A percentile compares a stretch with the other conserved stretches of the same genome.
Evolutionary conservation across 805 yeast genomes (phyloP).

Genomic region (Wickerhamomyces ciferrii): DNA sequence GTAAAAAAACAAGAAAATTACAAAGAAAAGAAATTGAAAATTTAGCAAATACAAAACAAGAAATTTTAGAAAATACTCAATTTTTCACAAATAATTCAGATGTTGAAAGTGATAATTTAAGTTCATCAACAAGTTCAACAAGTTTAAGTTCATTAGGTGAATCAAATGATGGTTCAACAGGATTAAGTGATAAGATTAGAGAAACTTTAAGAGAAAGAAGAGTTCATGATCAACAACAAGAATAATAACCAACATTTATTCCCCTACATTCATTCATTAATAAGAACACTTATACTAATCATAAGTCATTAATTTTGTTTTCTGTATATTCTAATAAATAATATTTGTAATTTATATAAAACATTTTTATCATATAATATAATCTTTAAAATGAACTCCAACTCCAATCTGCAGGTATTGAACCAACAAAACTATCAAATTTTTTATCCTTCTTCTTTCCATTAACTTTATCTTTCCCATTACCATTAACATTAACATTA

Average conservation of each 20-base stretch:
- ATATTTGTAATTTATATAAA: no score
- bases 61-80: conserved; percentile 33
- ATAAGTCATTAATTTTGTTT: not conserved
- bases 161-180: conserved; percentile 10
- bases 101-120: conserved; percentile 15
- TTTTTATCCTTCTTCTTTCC: conserved; percentile 10
- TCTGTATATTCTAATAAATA: not conserved
- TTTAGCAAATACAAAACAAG: conserved; percentile 43
- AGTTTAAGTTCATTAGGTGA: conserved; percentile 24
- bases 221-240: not conserved
- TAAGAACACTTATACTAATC: no score
- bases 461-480: conserved; percentile 22
- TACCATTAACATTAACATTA: conserved; percentile 1
- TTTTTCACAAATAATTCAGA: conserved; percentile 39
- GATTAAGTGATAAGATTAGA: conserved; percentile 19
- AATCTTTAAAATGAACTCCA: conserved; percentile 61
- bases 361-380: no score
- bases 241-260: not conserved
- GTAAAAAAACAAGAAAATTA: conserved; percentile 14
- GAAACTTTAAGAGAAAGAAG: conserved; percentile 25
- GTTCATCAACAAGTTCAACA: conserved; percentile 1
- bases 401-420: conserved; percentile 73
- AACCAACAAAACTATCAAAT: conserved; percentile 31
- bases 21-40: conserved; percentile 11
- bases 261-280: no score